Evolutionary conservation across 2,329 filamentous ascomycete species (phyloP).

Genomic region (Xylaria arbuscula): DNA sequence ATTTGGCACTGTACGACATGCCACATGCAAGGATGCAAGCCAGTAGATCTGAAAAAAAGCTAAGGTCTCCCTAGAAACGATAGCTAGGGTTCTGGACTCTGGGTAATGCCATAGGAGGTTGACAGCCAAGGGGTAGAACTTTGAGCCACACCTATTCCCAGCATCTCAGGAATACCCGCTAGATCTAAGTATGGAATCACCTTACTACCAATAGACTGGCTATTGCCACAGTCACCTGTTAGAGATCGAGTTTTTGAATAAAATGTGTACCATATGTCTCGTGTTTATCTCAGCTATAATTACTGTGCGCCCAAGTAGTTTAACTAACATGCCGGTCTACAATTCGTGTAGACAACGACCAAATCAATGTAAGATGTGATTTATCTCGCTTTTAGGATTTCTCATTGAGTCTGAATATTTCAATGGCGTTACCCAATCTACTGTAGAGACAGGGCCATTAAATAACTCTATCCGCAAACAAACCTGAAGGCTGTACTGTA

Average conservation of each 20-base stretch:
- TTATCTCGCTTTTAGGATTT: neutral
- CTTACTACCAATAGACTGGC: neutral
- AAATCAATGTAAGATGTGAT: neutral
- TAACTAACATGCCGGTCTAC: neutral
- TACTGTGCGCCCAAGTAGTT: no score
- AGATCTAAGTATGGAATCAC: neutral
- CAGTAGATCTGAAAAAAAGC: neutral
- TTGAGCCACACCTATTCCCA: neutral
- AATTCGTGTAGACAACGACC: neutral
- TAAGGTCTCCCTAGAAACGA: neutral
- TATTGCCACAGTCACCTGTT: neutral
- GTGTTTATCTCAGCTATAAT: neutral
- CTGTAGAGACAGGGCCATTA: neutral
- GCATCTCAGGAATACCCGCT: neutral
- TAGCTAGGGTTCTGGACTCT: neutral
- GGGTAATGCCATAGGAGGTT: neutral
- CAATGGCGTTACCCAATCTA: neutral
- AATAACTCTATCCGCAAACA: neutral
- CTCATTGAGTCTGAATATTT: neutral
- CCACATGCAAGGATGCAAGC: neutral
- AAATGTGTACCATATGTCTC: neutral
- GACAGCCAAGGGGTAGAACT: neutral
- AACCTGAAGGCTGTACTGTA: neutral
- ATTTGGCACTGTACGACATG: slow-evolving; percentile 16
- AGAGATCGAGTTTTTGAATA: neutral